Base-by-base conservation (phyloP, 208 protist genomes). In the Acanthamoeba divionensis region DNA sequence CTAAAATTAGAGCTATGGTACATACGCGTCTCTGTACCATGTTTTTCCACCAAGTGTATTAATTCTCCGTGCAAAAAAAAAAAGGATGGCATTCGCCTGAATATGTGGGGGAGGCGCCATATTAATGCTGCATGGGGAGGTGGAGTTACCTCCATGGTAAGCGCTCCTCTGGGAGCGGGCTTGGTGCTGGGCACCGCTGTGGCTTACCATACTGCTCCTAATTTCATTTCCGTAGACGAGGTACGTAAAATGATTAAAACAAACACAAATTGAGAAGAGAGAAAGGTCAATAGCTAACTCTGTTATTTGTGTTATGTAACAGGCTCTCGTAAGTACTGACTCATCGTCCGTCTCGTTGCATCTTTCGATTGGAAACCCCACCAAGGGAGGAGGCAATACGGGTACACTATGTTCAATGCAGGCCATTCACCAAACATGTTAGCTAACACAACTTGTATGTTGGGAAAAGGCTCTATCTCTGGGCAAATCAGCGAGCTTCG, bases 401-500 rank as follows among this genome's bases (percentile, higher is more conserved):
- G n/a, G 62, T 69, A 80, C 12, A n/a, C n/a, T n/a, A n/a, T n/a
- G n/a, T n/a, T n/a, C n/a, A n/a, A n/a, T n/a, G n/a, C n/a, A n/a
- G n/a, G n/a, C n/a, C n/a, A n/a, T n/a, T n/a, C n/a, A n/a, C n/a
- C n/a, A n/a, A n/a, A n/a, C n/a, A n/a, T n/a, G n/a, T n/a, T n/a
- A n/a, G n/a, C n/a, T n/a, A n/a, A n/a, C n/a, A n/a, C n/a, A n/a
- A n/a, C n/a, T n/a, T n/a, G n/a, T n/a, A n/a, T n/a, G n/a, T n/a
- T n/a, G n/a, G n/a, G n/a, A n/a, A n/a, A n/a, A 80, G 69, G 21
- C 24, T 80, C 69, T 10, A 80, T 80, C 10, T 80, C 69, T 21
- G 69, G 69, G 13, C 69, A 80, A 54, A 26, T 80, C n/a, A 45
- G 41, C 41, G 13, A 31, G 69, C 24, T 80, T 21, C 12, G 69